A percentile compares a stretch with the other conserved stretches of the same genome.
phyloP scores from a whole-genome alignment of 257 asterid species.

The Solanum rostratum region DNA sequence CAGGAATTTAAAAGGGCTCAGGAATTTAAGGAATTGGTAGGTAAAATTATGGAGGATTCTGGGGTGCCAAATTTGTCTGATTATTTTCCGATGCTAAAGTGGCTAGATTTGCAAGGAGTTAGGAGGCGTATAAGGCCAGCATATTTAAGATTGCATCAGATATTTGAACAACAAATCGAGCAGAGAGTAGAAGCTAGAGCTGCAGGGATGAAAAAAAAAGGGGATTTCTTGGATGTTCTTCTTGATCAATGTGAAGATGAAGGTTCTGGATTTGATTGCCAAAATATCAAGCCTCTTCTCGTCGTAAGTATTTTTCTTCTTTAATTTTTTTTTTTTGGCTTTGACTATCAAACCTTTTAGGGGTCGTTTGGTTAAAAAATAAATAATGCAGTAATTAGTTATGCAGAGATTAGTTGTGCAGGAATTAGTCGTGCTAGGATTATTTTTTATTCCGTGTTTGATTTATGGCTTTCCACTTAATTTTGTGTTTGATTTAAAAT shows the following conservation, averaged over 20 bases:
- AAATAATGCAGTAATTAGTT: too few relatives aligned
- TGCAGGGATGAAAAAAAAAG: not conserved
- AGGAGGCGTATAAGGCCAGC: not conserved
- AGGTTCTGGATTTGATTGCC: not conserved
- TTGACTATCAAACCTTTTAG: too few relatives aligned
- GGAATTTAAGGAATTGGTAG: not conserved
- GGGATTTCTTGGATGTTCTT: not conserved
- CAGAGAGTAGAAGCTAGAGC: not conserved
- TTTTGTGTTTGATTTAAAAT: too few relatives aligned
- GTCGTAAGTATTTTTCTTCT: not conserved
- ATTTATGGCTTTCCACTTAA: too few relatives aligned
- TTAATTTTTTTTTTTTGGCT: too few relatives aligned
- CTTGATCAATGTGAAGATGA: not conserved
- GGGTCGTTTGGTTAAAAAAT: too few relatives aligned
- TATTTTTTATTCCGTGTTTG: too few relatives aligned
- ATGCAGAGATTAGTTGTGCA: too few relatives aligned
- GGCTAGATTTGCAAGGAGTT: not conserved
- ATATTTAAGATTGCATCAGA: not conserved
- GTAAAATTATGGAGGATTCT: not conserved
- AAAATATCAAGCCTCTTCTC: constrained; percentile 1
- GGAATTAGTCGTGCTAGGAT: too few relatives aligned
- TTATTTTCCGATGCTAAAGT: not conserved
- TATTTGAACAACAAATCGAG: not conserved
- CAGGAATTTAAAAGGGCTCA: not conserved
- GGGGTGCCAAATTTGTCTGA: not conserved